Base-by-base conservation (phyloP, 2,329 filamentous ascomycete genomes). In the Knufia petricola region DNA sequence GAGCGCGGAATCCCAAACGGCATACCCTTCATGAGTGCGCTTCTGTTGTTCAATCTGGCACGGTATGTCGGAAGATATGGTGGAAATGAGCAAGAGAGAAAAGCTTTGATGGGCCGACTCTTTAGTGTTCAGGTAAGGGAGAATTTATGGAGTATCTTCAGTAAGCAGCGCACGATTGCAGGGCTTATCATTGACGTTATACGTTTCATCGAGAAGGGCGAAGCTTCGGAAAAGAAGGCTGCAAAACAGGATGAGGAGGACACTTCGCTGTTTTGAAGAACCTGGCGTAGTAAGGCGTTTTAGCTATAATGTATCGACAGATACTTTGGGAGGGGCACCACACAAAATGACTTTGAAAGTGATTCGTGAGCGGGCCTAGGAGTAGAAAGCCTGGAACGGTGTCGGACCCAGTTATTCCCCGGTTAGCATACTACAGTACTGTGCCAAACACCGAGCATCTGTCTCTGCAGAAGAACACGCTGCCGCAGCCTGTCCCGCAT, bases 21-120 rank as follows among this genome's bases (percentile, higher is more conserved):
- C 9, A 61, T 72, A 13, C 66, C 71, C 17, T 71, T 71, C 58
- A 71, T 71, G 55, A 68, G 69, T 23, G 63, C 67, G 4, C 58
- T 74, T 39, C 65, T 74, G 2, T 53, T 74, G 55, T 66, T 70
- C 36, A 74, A 74, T 44, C 60, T 74, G 23, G 66, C 69, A 8
- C 59, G 66, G 8, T 68, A 69, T 50, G 59, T 70, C 2, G 55
- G 52, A 46, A 52, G 51, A 41, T 47, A 59, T 42, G 56, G 56
- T 10, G 43, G 50, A 19, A 47, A 15, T 17, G 44, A 47, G 23
- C 49, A 53, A 38, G 46, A 55, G 20, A 53, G 55, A 13, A 42
- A 50, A 10, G 46, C 30, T 7, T 50, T 58, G 1, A 55, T 51
- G 30, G 47, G 52, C 32, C 42, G 46, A 24, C 36, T 58, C 15